A percentile compares a stretch with the other conserved stretches of the same genome.
These are phyloP conservation scores for Thielaviopsis euricoi DNA, from an alignment of 2,329 filamentous ascomycete genomes.

Conservation along the genomic window DNA sequence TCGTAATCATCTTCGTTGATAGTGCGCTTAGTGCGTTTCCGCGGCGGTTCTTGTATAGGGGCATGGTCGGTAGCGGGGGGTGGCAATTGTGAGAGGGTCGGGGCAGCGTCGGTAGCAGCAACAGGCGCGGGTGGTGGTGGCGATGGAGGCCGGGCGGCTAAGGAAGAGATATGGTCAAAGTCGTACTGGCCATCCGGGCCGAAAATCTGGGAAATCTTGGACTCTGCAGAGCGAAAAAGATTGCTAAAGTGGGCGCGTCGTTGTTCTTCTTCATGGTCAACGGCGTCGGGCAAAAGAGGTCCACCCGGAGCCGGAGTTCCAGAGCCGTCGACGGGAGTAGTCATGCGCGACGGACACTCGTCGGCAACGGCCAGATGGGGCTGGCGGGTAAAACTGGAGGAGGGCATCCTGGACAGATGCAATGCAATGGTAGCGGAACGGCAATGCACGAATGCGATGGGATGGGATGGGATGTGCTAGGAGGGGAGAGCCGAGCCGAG, in stretches of 20 bases:
- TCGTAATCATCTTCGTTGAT: slow-evolving; percentile 79
- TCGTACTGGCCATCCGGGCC: slow-evolving; percentile 37
- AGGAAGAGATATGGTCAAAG: slow-evolving; percentile 33
- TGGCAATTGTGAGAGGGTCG: slow-evolving; percentile 18
- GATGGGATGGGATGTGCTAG: not conserved
- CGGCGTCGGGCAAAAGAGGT: slow-evolving; percentile 4
- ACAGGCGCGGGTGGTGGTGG: slow-evolving; percentile 54
- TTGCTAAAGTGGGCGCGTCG: slow-evolving; percentile 60
- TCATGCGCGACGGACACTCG: slow-evolving; percentile 37
- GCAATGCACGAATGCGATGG: not conserved
- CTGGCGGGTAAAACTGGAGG: slow-evolving; percentile 4
- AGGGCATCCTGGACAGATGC: not conserved
- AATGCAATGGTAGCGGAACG: not conserved
- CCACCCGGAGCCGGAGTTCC: slow-evolving; percentile 7
- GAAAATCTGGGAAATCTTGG: slow-evolving; percentile 64
- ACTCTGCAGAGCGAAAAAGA: slow-evolving; percentile 61
- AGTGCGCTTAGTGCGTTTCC: slow-evolving; percentile 59
- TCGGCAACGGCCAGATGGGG: slow-evolving; percentile 22
- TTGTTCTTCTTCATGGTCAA: slow-evolving; percentile 42
- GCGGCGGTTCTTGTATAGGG: slow-evolving; percentile 41
- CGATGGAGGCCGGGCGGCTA: slow-evolving; percentile 34
- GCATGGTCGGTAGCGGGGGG: slow-evolving; percentile 42
- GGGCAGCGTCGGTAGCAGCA: slow-evolving; percentile 34
- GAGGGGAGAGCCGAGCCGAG: not conserved
- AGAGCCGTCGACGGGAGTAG: slow-evolving; percentile 33